These are phyloP conservation scores for Rhodotorula toruloides DNA, from an alignment of 768 basidiomycete species.

Conservation along the genomic window DNA sequence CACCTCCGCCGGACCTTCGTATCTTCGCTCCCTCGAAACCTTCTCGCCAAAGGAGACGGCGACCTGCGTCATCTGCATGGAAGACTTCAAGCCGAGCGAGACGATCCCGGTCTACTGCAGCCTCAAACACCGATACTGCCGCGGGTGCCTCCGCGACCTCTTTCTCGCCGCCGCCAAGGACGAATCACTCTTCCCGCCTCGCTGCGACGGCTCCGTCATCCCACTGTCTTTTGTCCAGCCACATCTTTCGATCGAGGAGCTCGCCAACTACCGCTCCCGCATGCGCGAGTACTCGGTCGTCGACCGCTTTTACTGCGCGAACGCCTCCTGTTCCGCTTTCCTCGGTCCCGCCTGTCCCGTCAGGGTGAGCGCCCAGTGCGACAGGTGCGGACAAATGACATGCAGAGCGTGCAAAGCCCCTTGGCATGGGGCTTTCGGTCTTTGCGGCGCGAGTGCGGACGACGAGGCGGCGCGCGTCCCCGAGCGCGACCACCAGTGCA, in stretches of 20 bases:
- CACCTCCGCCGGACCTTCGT: too few species aligned
- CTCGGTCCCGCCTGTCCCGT: neutral
- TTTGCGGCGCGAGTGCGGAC: constrained; percentile 46
- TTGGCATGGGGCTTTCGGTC: constrained; percentile 8
- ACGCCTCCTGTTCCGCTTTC: constrained; percentile 1
- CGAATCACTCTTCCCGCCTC: constrained; percentile 55
- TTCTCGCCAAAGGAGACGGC: too few species aligned
- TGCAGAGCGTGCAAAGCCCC: constrained; percentile 15
- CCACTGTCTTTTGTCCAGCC: constrained; percentile 28
- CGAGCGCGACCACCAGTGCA: constrained; percentile 54
- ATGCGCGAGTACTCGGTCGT: neutral
- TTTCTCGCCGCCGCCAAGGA: constrained; percentile 52
- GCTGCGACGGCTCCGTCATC: constrained; percentile 53
- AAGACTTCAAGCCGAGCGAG: neutral
- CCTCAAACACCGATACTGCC: constrained; percentile 51
- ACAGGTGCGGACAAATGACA: neutral
- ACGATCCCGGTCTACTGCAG: neutral
- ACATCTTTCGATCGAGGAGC: constrained; percentile 5
- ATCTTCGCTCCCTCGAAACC: too few species aligned
- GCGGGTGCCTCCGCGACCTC: constrained; percentile 51
- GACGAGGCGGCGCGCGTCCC: constrained; percentile 52
- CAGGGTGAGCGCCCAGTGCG: neutral
- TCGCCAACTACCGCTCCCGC: neutral
- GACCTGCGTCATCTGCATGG: constrained; percentile 15
- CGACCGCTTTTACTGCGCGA: constrained; percentile 12